Conservation (phyloP, 1,284 basidiomycete genomes). For the Papiliotrema laurentii region DNA sequence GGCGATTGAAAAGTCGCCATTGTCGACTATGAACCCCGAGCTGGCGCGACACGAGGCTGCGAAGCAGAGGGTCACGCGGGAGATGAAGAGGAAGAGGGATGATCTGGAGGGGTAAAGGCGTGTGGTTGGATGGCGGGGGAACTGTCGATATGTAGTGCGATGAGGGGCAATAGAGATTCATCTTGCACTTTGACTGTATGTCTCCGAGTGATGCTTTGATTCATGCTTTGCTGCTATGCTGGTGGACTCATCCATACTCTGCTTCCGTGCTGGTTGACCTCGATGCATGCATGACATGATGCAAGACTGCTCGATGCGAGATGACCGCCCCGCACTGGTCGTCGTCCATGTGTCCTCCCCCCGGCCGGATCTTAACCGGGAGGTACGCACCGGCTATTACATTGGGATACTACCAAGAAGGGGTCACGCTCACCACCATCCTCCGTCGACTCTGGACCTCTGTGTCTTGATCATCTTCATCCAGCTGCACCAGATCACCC, state of each 20-base stretch:
- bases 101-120: neutral
- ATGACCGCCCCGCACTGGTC: neutral
- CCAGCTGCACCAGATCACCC: no score
- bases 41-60: constrained; percentile 85
- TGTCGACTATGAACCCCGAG: constrained; percentile 81
- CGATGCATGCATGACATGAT: neutral
- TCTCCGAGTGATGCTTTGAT: no score
- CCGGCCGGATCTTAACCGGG: no score
- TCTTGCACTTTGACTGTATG: no score
- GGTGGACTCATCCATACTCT: no score
- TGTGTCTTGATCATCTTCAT: neutral
- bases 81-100: constrained; percentile 63
- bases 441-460: no score
- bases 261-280: neutral
- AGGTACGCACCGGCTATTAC: no score
- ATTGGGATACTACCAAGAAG: no score
- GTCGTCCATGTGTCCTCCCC: neutral
- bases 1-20: constrained; percentile 87
- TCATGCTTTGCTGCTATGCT: no score
- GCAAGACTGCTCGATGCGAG: neutral
- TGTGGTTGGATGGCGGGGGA: no score
- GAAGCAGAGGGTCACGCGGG: constrained; percentile 76
- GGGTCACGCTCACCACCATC: no score
- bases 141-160: no score
- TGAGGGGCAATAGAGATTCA: neutral